phyloP scores from a whole-genome alignment of 1,284 basidiomycete species.

The Tranzscheliella williamsii region DNA sequence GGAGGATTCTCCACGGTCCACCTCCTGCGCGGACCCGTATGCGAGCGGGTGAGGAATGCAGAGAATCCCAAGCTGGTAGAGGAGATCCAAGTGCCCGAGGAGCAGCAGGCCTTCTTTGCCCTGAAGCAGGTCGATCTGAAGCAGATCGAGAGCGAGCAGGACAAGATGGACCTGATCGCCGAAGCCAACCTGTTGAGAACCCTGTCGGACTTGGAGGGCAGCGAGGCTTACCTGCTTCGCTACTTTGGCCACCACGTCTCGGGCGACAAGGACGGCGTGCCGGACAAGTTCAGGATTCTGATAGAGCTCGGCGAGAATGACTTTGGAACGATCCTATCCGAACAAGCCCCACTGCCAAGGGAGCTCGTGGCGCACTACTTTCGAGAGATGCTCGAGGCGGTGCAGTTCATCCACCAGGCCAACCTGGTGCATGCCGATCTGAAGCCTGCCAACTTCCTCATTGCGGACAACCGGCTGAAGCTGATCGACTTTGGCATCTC shows the following conservation, averaged over 20 bases:
- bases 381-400: constrained; percentile 59
- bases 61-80: constrained; percentile 31
- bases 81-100: constrained; percentile 40
- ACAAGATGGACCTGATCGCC: constrained; percentile 54
- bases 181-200: constrained; percentile 55
- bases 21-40: constrained; percentile 50
- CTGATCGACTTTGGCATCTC: constrained; percentile 97
- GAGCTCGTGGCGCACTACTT: constrained; percentile 51
- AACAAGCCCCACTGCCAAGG: constrained; percentile 39
- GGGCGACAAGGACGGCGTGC: constrained; percentile 22
- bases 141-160: constrained; percentile 53
- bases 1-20: constrained; percentile 60
- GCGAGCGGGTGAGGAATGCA: constrained; percentile 20
- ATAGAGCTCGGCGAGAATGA: constrained; percentile 59
- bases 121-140: constrained; percentile 59
- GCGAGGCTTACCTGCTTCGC: constrained; percentile 54
- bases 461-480: constrained; percentile 83
- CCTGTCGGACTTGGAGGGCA: constrained; percentile 44
- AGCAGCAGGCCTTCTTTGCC: constrained; percentile 55
- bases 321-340: constrained; percentile 47
- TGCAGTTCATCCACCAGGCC: constrained; percentile 59
- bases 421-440: constrained; percentile 59
- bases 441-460: constrained; percentile 68
- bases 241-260: constrained; percentile 58
- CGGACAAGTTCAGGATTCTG: constrained; percentile 54